These are phyloP conservation scores for Fraxinus xanthoxyloides DNA, from an alignment of 305 asterid genomes.

Conservation along the genomic window DNA sequence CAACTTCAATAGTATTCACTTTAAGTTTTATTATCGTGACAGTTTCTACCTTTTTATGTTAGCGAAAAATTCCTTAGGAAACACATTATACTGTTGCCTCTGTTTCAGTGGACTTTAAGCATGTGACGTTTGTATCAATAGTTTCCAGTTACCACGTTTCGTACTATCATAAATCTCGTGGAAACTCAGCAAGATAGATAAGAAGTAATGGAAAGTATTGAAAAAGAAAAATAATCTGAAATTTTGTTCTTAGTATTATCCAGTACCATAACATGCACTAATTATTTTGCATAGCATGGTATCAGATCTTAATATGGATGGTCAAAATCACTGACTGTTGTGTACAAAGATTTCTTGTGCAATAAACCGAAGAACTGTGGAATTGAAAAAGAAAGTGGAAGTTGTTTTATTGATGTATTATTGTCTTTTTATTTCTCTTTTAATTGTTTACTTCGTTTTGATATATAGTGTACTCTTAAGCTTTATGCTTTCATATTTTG, in stretches of 20 bases:
- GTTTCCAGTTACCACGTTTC: not conserved
- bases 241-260: not conserved
- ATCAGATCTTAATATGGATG: not conserved
- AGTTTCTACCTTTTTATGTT: not conserved
- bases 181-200: not conserved
- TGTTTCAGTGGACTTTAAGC: not conserved
- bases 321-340: not conserved
- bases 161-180: not conserved
- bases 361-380: not conserved
- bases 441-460: not conserved
- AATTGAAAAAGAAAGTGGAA: not conserved
- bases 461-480: slow-evolving; percentile 5
- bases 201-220: not conserved
- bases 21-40: not conserved
- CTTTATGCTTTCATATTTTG: slow-evolving; percentile 18
- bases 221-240: not conserved
- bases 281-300: not conserved
- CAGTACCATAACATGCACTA: not conserved
- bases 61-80: not conserved
- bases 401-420: not conserved
- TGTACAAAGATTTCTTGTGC: not conserved
- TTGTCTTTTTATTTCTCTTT: not conserved
- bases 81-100: not conserved
- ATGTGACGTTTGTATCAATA: not conserved
- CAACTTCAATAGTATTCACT: not conserved